Percentiles rank a stretch among this genome's conserved stretches.
Conservation (phyloP, 2,329 filamentous ascomycete genomes). For the Emmonsiellopsis sp. region DNA sequence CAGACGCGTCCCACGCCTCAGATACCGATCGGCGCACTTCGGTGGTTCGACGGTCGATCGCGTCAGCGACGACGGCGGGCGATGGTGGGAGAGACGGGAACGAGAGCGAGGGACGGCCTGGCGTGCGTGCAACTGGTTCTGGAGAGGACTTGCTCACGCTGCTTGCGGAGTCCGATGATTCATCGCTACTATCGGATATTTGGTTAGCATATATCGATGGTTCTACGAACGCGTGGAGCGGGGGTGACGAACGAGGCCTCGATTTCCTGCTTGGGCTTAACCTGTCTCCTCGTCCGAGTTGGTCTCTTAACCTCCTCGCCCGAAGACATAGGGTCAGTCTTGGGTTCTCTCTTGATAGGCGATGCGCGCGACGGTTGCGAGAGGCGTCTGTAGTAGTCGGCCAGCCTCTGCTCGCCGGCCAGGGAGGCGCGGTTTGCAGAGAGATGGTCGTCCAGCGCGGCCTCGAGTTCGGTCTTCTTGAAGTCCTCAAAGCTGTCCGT, state of each 20-base stretch:
- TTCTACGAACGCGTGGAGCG: neutral
- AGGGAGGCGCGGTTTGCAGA: constrained; percentile 59
- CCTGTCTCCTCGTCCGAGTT: constrained; percentile 31
- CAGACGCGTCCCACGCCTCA: constrained; percentile 26
- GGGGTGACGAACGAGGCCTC: constrained; percentile 12
- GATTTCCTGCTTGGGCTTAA: constrained; percentile 30
- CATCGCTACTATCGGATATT: constrained; percentile 11
- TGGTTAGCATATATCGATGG: neutral
- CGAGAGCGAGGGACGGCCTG: constrained; percentile 35
- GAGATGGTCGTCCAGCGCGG: constrained; percentile 64
- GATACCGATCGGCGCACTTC: constrained; percentile 27
- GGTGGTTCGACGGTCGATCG: constrained; percentile 57
- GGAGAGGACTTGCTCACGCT: constrained; percentile 31
- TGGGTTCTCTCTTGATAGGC: constrained; percentile 41
- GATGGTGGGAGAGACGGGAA: constrained; percentile 66
- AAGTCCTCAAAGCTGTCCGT: constrained; percentile 54
- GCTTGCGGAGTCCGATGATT: constrained; percentile 11
- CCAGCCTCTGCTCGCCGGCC: constrained; percentile 54
- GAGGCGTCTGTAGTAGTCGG: constrained; percentile 62
- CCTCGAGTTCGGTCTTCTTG: constrained; percentile 73
- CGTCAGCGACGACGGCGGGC: constrained; percentile 66
- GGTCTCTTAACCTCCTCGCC: constrained; percentile 28
- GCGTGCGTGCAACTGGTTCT: constrained; percentile 32
- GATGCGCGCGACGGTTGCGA: constrained; percentile 32
- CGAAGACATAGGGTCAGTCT: constrained; percentile 26